Conservation (phyloP, 495 filamentous ascomycete genomes). For the Glarea lozoyensis region DNA sequence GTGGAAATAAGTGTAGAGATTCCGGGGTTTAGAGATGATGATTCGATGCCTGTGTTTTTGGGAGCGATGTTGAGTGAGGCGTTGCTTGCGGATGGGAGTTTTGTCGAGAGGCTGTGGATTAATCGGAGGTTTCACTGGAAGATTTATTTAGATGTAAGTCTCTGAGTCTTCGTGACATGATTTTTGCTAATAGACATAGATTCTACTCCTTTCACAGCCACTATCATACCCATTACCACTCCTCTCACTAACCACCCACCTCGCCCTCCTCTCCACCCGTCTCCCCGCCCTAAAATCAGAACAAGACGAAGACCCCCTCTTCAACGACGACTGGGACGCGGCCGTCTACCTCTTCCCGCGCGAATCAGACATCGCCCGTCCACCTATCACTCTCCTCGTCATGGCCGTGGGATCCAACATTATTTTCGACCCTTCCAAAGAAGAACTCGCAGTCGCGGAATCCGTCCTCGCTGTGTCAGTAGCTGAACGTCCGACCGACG, state of each 20-base stretch:
- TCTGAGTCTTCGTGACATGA: not conserved
- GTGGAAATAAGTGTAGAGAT: conserved; percentile 81
- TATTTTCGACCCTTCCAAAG: conserved; percentile 84
- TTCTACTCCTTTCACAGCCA: conserved; percentile 85
- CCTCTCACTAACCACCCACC: conserved; percentile 84
- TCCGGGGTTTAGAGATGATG: conserved; percentile 81
- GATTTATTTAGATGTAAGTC: conserved; percentile 83
- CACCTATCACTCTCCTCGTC: conserved; percentile 84
- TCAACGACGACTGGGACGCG: conserved; percentile 95
- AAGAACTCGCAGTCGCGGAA: conserved; percentile 90
- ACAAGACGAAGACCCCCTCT: conserved; percentile 88
- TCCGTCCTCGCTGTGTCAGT: conserved; percentile 74
- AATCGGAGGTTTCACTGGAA: conserved; percentile 92
- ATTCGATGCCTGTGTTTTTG: conserved; percentile 80
- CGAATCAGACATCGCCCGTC: conserved; percentile 31
- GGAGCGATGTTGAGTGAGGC: conserved; percentile 82
- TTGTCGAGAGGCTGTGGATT: conserved; percentile 68
- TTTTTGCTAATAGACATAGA: conserved; percentile 40
- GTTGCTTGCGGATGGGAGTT: conserved; percentile 62
- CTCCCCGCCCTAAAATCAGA: conserved; percentile 77
- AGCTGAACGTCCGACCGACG: conserved; percentile 26
- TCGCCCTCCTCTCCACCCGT: conserved; percentile 84
- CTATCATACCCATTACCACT: conserved; percentile 87
- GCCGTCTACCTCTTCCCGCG: conserved; percentile 68
- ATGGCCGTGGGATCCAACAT: conserved; percentile 79